A percentile compares a stretch with the other conserved stretches of the same genome.
These are phyloP conservation scores for Trichoderma sp. DNA, from an alignment of 2,329 filamentous ascomycete genomes.

Conservation along the genomic window DNA sequence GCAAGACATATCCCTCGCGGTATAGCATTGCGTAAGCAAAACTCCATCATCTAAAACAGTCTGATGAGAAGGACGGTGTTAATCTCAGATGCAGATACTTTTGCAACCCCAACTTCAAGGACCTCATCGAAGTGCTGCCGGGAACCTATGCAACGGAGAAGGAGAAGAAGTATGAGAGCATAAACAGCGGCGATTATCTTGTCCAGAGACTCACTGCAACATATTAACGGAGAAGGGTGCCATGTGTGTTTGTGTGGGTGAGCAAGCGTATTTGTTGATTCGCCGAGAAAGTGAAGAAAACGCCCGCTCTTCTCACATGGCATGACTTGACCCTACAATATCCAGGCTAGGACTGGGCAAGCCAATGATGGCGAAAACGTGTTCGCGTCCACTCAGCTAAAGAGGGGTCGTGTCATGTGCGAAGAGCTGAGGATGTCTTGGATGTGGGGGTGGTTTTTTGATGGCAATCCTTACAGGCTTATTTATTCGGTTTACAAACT, in stretches of 20 bases:
- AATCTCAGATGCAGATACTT: constrained; percentile 63
- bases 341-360: neutral
- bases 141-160: constrained; percentile 66
- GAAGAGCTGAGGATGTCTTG: neutral
- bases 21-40: constrained; percentile 77
- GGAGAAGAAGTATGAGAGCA: constrained; percentile 76
- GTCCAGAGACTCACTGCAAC: constrained; percentile 77
- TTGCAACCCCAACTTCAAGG: constrained; percentile 81
- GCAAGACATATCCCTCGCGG: constrained; percentile 67
- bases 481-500: neutral
- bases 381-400: neutral
- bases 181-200: constrained; percentile 81
- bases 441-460: constrained; percentile 21
- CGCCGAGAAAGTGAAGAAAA: neutral
- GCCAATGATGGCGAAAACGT: neutral
- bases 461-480: constrained; percentile 9
- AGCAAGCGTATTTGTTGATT: neutral
- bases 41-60: neutral
- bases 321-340: neutral
- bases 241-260: neutral
- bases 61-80: neutral
- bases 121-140: constrained; percentile 76
- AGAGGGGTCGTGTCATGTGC: constrained; percentile 18
- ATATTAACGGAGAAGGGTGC: constrained; percentile 42
- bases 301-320: neutral